phyloP scores from a whole-genome alignment of 495 filamentous ascomycete species.

The Penicillium cataractarum region DNA sequence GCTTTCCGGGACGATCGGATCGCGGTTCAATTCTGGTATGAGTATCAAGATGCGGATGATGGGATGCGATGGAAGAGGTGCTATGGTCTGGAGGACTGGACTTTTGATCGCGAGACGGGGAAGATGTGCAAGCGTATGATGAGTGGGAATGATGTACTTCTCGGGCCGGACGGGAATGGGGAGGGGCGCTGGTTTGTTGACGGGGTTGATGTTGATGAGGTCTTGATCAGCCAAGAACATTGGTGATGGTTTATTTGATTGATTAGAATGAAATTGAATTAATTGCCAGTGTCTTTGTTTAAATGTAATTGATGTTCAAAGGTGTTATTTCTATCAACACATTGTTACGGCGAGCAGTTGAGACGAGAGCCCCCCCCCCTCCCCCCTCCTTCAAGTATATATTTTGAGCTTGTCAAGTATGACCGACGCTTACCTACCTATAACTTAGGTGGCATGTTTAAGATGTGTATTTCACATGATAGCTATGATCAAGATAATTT shows the following conservation, averaged over 20 bases:
- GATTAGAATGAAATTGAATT: neutral
- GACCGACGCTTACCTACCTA: too few species aligned
- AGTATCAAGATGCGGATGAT: slow-evolving; percentile 72
- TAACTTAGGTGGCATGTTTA: too few species aligned
- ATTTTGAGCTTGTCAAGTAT: too few species aligned
- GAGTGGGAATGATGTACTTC: slow-evolving; percentile 86
- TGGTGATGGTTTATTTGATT: slow-evolving; percentile 55
- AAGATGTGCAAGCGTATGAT: slow-evolving; percentile 87
- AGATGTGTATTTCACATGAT: too few species aligned
- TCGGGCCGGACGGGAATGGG: slow-evolving; percentile 52
- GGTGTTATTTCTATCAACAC: too few species aligned
- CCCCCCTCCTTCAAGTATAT: too few species aligned
- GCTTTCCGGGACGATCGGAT: slow-evolving; percentile 59
- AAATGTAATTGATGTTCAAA: neutral
- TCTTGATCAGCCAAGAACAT: slow-evolving; percentile 72
- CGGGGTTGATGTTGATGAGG: slow-evolving; percentile 72
- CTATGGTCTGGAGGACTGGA: slow-evolving; percentile 93
- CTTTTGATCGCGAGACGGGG: slow-evolving; percentile 70
- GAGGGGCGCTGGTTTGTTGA: slow-evolving; percentile 64
- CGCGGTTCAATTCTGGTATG: slow-evolving; percentile 93
- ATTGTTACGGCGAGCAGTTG: too few species aligned
- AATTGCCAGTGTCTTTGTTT: neutral
- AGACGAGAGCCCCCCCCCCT: too few species aligned
- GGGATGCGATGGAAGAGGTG: slow-evolving; percentile 82
- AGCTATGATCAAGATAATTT: too few species aligned